Evolutionary conservation across 2,329 filamentous ascomycete species (phyloP).

Genomic region (Camptophora hylomeconis): DNA sequence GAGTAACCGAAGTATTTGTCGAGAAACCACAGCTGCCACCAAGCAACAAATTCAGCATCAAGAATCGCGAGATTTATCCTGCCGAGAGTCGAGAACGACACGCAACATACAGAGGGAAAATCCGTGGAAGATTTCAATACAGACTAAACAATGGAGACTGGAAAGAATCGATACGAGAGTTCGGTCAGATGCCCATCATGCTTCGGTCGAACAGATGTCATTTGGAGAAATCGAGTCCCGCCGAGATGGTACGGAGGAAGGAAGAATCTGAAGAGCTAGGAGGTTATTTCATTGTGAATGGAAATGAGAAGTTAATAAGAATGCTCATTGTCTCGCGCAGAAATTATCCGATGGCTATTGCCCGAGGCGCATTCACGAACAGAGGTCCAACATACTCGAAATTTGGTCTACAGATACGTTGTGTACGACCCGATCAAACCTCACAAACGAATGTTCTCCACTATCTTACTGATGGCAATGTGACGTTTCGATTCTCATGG

Average conservation of each 20-base stretch:
- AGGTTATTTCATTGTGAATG: slow-evolving; percentile 95
- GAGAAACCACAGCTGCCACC: slow-evolving; percentile 69
- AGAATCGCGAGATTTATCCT: slow-evolving; percentile 74
- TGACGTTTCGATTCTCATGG: slow-evolving; percentile 97
- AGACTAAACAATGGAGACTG: slow-evolving; percentile 77
- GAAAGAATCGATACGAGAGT: slow-evolving; percentile 67
- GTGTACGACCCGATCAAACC: slow-evolving; percentile 90
- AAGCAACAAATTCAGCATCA: slow-evolving; percentile 67
- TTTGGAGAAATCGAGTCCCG: slow-evolving; percentile 71
- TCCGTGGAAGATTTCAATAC: slow-evolving; percentile 74
- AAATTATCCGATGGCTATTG: slow-evolving; percentile 92
- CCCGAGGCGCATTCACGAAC: slow-evolving; percentile 77
- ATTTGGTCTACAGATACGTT: slow-evolving; percentile 81
- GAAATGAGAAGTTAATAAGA: slow-evolving; percentile 91
- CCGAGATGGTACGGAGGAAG: slow-evolving; percentile 68
- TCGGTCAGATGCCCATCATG: slow-evolving; percentile 89
- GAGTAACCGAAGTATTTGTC: slow-evolving; percentile 68
- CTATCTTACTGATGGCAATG: slow-evolving; percentile 88
- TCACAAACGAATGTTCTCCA: slow-evolving; percentile 96
- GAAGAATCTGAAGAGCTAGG: slow-evolving; percentile 95
- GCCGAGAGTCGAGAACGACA: slow-evolving; percentile 92
- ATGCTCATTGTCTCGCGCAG: slow-evolving; percentile 79
- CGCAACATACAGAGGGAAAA: slow-evolving; percentile 75
- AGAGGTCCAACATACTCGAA: slow-evolving; percentile 79
- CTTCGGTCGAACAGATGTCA: slow-evolving; percentile 86